Conservation (phyloP, 345 rosid species). For the Boechera divaricarpa region DNA sequence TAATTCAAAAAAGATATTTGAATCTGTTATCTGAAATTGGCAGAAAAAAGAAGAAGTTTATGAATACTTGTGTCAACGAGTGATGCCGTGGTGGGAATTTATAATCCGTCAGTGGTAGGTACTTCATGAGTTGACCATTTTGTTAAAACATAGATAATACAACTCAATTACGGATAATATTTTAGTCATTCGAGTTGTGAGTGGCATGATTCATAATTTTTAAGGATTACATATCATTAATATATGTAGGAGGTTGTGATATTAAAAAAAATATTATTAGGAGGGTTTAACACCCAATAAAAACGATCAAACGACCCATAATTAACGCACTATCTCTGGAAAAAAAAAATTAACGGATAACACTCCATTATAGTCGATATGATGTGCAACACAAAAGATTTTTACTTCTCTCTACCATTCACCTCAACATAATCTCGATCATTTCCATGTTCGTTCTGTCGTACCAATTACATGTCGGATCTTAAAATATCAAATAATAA, state of each 20-base stretch:
- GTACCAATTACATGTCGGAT: too few relatives aligned
- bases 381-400: too few relatives aligned
- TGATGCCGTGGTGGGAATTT: not conserved
- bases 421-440: too few relatives aligned
- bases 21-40: not conserved
- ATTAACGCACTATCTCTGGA: too few relatives aligned
- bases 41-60: not conserved
- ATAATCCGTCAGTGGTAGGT: constrained; percentile 10
- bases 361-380: too few relatives aligned
- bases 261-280: not conserved
- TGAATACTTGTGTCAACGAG: constrained; percentile 1
- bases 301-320: too few relatives aligned
- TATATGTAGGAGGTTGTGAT: not conserved
- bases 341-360: too few relatives aligned
- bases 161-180: not conserved
- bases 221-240: not conserved
- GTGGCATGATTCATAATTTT: constrained; percentile 18
- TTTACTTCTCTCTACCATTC: too few relatives aligned
- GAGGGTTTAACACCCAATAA: too few relatives aligned
- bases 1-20: not conserved
- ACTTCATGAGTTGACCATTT: not conserved
- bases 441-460: too few relatives aligned
- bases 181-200: constrained; percentile 11
- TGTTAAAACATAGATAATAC: not conserved
- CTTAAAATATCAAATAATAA: too few relatives aligned